A percentile compares a stretch with the other conserved stretches of the same genome.
Evolutionary conservation across 768 basidiomycete species (phyloP).

Genomic region (Galerina marginata): DNA sequence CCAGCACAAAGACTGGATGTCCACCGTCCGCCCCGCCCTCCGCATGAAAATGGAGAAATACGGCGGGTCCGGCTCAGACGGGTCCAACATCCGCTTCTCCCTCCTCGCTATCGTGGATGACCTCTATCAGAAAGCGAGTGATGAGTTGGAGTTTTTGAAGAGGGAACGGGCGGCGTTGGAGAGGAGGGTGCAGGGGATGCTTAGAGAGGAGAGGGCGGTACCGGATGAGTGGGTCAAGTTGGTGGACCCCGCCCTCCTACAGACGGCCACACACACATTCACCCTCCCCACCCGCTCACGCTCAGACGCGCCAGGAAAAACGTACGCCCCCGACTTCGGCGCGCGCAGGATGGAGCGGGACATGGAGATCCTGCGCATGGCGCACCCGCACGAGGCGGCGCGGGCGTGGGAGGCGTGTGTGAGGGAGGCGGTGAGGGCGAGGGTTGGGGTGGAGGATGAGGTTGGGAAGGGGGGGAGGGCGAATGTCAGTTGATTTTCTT

Average conservation of each 20-base stretch:
- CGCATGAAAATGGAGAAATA: conserved; percentile 66
- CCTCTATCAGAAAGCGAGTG: no score
- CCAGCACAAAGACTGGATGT: conserved; percentile 53
- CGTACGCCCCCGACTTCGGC: conserved; percentile 52
- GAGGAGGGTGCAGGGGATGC: conserved; percentile 37
- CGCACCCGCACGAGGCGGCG: conserved; percentile 37
- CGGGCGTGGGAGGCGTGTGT: conserved; percentile 55
- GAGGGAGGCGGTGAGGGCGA: conserved; percentile 42
- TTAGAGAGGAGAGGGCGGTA: neutral
- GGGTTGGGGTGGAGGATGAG: conserved; percentile 55
- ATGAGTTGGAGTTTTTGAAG: conserved; percentile 57
- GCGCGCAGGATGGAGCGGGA: conserved; percentile 47
- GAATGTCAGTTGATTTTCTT: conserved; percentile 43
- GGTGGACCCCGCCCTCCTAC: conserved; percentile 41
- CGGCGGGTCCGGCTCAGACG: conserved; percentile 48
- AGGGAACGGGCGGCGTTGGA: conserved; percentile 52
- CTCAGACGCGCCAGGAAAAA: conserved; percentile 22
- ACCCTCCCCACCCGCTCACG: conserved; percentile 19
- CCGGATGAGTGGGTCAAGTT: conserved; percentile 44
- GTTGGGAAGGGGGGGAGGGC: conserved; percentile 44
- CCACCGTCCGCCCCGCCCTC: conserved; percentile 63
- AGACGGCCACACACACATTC: conserved; percentile 27
- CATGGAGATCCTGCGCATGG: conserved; percentile 49
- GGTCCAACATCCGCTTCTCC: conserved; percentile 59
- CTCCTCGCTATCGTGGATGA: conserved; percentile 66